Percentiles rank a stretch among this genome's conserved stretches.
Conservation (phyloP, 257 asterid species). For the Gentiana straminea region DNA sequence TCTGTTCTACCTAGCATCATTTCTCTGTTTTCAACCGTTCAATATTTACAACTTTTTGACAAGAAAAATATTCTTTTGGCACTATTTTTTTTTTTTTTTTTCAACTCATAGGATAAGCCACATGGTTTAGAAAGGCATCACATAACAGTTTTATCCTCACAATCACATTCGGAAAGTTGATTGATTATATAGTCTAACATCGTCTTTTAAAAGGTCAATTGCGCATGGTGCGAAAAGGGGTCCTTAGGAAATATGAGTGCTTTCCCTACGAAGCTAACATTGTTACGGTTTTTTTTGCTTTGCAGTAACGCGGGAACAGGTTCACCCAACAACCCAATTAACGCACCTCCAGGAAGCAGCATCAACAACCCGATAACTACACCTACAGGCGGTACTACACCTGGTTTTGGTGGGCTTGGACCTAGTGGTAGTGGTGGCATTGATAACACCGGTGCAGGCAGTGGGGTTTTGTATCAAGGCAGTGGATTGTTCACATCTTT, state of each 20-base stretch:
- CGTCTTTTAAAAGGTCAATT: too few relatives aligned
- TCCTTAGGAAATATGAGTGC: too few relatives aligned
- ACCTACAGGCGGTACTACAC: background rate
- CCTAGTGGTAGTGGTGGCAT: conserved; percentile 32
- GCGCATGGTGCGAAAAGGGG: too few relatives aligned
- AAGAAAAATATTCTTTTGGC: too few relatives aligned
- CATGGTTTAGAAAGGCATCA: too few relatives aligned
- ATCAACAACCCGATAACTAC: conserved; percentile 6
- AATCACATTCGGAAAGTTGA: too few relatives aligned
- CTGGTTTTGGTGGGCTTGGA: conserved; percentile 22
- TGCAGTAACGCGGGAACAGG: conserved; percentile 24
- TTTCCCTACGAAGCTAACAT: too few relatives aligned
- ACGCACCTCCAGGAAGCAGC: conserved; percentile 1
- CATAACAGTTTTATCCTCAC: too few relatives aligned
- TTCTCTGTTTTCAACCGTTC: background rate
- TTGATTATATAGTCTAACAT: too few relatives aligned
- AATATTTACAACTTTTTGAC: background rate
- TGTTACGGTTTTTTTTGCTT: background rate
- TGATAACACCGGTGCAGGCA: conserved; percentile 13
- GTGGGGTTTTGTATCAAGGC: conserved; percentile 5
- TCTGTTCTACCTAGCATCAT: conserved; percentile 12
- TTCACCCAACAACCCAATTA: conserved; percentile 17
- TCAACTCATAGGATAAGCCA: too few relatives aligned
- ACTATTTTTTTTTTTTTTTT: too few relatives aligned
- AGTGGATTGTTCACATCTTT: conserved; percentile 10